Base-by-base conservation (phyloP, 2,329 filamentous ascomycete species). In the Trichoderma oligosporum region DNA sequence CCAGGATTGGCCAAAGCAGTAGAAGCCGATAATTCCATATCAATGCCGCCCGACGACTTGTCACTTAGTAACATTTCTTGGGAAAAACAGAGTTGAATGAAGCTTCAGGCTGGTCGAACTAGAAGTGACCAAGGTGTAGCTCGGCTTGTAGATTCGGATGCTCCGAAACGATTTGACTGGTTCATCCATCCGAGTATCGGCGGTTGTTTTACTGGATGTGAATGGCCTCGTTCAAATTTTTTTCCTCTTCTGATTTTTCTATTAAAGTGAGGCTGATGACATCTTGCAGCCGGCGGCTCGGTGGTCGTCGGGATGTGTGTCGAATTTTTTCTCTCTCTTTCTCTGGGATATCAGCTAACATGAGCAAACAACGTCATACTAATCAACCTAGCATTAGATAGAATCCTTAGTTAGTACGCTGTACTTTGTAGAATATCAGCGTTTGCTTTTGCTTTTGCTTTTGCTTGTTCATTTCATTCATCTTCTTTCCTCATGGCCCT, bases 281-380 rank as follows among this genome's bases (percentile, higher is more conserved):
- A 42, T 24, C 27, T n/a, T 36, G 20, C 36, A 24, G 36, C 20
- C 16, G 18, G 48, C 36, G 48, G 48, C 48, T 55, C 52, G 41
- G 52, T 45, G 52, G 9, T 46, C 38, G 41, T 45, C 31, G 41
- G 52, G 31, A 55, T 55, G 41, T 55, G 41, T 24, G 29, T n/a
- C 3, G 2, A 18, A 25, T 9, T 11, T 36, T 36, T 35, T 18
- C 20, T 24, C 24, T n/a, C n/a, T n/a, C n/a, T n/a, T n/a, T 22
- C 18, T 38, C 52, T 41, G 41, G 29, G 16, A 20, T 14, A 46
- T 55, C 52, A 46, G 52, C 52, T n/a, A 55, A 46, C 14, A 5
- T 11, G 6, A n/a, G n/a, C n/a, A n/a, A n/a, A 16, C 52, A 29
- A 45, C 48, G 48, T 52, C 36, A 52, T 52, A 31, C n/a, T 25